Evolutionary conservation across 2,329 filamentous ascomycete species (phyloP).

Genomic region (Penicillium capsulatum): DNA sequence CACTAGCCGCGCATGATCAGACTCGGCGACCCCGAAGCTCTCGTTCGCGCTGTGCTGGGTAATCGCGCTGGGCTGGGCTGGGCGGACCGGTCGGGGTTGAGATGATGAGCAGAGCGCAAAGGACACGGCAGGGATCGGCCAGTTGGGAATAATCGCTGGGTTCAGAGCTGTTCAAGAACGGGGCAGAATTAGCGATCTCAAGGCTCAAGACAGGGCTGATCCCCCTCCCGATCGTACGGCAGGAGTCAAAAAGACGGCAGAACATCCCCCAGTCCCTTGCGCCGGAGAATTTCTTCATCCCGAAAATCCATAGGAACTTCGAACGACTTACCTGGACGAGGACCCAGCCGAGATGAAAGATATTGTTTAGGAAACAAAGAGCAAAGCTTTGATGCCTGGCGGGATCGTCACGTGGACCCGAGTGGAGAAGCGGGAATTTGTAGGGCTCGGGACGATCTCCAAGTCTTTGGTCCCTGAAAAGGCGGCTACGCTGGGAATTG

Average conservation of each 20-base stretch:
- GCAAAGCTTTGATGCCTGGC: constrained; percentile 11
- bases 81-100: not conserved
- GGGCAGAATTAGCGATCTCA: constrained; percentile 1
- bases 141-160: constrained; percentile 4
- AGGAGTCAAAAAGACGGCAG: constrained; percentile 10
- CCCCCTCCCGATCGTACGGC: constrained; percentile 12
- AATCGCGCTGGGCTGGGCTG: not conserved
- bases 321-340: constrained; percentile 9
- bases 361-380: constrained; percentile 5
- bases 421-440: constrained; percentile 3
- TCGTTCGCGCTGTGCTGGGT: not conserved
- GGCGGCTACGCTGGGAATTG: too few species aligned
- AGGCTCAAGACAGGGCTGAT: constrained; percentile 9
- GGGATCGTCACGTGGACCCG: constrained; percentile 16
- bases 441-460: too few species aligned
- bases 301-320: not conserved
- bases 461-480: too few species aligned
- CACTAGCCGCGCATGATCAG: not conserved
- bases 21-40: constrained; percentile 8
- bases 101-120: not conserved
- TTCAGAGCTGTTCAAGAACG: not conserved
- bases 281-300: constrained; percentile 4
- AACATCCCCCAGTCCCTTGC: constrained; percentile 11
- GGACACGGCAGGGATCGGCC: not conserved
- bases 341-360: constrained; percentile 5